phyloP scores from a whole-genome alignment of 2,329 filamentous ascomycete species.

The Clonostachys byssicola region DNA sequence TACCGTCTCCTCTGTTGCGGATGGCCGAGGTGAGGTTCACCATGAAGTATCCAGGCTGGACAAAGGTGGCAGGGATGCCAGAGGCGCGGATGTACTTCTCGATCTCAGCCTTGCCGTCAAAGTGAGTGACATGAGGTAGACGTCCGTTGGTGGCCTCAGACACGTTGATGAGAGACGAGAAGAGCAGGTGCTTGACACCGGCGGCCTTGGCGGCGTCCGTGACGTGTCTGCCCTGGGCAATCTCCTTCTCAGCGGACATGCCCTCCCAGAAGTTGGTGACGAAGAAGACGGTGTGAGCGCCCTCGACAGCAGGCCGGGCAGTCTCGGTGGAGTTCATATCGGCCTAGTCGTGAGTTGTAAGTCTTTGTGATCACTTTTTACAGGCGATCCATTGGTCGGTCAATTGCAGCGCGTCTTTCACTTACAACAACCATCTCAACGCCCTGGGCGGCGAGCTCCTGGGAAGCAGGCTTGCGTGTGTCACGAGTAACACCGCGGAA shows the following conservation, averaged over 20 bases:
- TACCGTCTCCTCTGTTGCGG: constrained; percentile 17
- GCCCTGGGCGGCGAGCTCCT: constrained; percentile 29
- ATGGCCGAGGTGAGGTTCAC: constrained; percentile 32
- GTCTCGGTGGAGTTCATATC: constrained; percentile 30
- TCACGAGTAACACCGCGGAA: constrained; percentile 44
- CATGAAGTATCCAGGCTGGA: constrained; percentile 50
- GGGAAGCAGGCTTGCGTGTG: constrained; percentile 28
- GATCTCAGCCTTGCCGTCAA: constrained; percentile 52
- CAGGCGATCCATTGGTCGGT: neutral
- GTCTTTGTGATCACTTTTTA: neutral
- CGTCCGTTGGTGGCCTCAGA: constrained; percentile 28
- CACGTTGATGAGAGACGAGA: constrained; percentile 36
- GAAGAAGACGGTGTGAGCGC: constrained; percentile 36
- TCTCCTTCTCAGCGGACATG: constrained; percentile 24
- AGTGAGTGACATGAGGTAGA: constrained; percentile 36
- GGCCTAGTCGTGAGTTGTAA: constrained; percentile 18
- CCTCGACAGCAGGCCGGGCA: constrained; percentile 29
- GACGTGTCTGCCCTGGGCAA: constrained; percentile 37
- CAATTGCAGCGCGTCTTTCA: neutral
- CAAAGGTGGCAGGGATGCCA: constrained; percentile 45
- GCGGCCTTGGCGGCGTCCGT: constrained; percentile 37
- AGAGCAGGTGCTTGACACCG: constrained; percentile 39
- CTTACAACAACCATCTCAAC: constrained; percentile 35
- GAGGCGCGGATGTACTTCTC: constrained; percentile 50
- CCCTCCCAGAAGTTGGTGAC: constrained; percentile 32